phyloP scores from a whole-genome alignment of 768 basidiomycete species.

The Arthromyces matolae region DNA sequence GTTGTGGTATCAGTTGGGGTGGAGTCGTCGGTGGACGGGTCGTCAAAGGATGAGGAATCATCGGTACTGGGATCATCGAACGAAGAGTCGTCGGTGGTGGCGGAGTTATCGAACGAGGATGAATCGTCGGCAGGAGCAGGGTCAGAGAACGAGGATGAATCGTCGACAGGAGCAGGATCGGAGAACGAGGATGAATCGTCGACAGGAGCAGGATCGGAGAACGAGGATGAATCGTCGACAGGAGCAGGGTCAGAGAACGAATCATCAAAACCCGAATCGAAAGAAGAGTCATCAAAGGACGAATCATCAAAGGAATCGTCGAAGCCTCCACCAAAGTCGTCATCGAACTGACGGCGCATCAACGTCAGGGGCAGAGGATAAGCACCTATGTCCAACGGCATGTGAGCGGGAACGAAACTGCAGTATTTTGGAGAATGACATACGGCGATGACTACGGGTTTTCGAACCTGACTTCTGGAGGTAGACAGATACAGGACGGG shows the following conservation, averaged over 20 bases:
- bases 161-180: not conserved
- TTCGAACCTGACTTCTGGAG: not conserved
- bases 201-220: not conserved
- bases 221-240: not conserved
- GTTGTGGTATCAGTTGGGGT: too few species aligned
- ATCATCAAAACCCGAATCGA: not conserved
- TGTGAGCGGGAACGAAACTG: not conserved
- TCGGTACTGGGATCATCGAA: not conserved
- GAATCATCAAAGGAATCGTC: not conserved
- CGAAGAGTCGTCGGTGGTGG: not conserved
- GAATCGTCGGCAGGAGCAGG: not conserved
- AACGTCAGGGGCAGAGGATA: not conserved
- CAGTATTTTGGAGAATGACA: not conserved
- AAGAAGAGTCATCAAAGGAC: not conserved
- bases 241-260: not conserved
- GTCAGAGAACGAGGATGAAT: too few species aligned
- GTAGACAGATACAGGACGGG: not conserved
- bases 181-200: not conserved
- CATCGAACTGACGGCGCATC: slow-evolving; percentile 8
- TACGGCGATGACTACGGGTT: not conserved
- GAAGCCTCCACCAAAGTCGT: slow-evolving; percentile 4
- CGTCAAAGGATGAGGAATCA: not conserved
- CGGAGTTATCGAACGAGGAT: not conserved
- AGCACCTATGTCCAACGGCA: not conserved
- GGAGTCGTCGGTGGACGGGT: not conserved